Conservation (phyloP, 805 yeast species). For the Wickerhamiella kurtzmanii region DNA sequence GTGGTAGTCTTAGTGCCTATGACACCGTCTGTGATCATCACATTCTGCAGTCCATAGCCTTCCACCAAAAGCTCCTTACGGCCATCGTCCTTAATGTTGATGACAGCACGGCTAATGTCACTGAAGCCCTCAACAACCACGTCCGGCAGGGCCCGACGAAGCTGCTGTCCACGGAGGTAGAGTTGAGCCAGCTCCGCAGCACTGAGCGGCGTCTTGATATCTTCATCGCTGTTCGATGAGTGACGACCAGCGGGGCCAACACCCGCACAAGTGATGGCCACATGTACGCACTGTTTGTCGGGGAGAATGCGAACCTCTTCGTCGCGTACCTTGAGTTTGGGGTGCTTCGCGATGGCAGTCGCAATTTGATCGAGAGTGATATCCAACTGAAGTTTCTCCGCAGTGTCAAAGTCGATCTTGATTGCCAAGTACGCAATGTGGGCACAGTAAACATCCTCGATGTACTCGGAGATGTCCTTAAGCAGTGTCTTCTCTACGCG, state of each 20-base stretch:
- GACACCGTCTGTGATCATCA: slow-evolving; percentile 96
- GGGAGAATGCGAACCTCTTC: slow-evolving; percentile 60
- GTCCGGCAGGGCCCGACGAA: slow-evolving; percentile 71
- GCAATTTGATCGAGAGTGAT: slow-evolving; percentile 77
- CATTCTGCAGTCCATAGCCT: slow-evolving; percentile 92
- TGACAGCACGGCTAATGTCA: slow-evolving; percentile 88
- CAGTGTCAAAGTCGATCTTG: slow-evolving; percentile 68
- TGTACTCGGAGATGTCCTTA: slow-evolving; percentile 73
- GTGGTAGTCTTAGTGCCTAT: slow-evolving; percentile 77
- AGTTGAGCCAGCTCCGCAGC: slow-evolving; percentile 32
- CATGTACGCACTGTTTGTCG: slow-evolving; percentile 38
- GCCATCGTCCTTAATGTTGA: slow-evolving; percentile 74
- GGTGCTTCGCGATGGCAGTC: slow-evolving; percentile 65
- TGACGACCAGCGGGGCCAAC: background rate
- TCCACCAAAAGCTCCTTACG: slow-evolving; percentile 84
- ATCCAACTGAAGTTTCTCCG: slow-evolving; percentile 82
- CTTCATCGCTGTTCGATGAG: slow-evolving; percentile 1
- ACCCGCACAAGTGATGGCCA: slow-evolving; percentile 10
- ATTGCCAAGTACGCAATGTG: slow-evolving; percentile 65
- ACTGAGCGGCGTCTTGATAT: slow-evolving; percentile 11
- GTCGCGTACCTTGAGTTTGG: slow-evolving; percentile 71
- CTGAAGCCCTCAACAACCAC: slow-evolving; percentile 90
- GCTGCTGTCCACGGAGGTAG: slow-evolving; percentile 78
- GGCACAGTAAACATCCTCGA: slow-evolving; percentile 87
- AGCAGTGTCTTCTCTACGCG: slow-evolving; percentile 84